Conservation (phyloP, 441 rosid species). For the Dalechampia spathulata region DNA sequence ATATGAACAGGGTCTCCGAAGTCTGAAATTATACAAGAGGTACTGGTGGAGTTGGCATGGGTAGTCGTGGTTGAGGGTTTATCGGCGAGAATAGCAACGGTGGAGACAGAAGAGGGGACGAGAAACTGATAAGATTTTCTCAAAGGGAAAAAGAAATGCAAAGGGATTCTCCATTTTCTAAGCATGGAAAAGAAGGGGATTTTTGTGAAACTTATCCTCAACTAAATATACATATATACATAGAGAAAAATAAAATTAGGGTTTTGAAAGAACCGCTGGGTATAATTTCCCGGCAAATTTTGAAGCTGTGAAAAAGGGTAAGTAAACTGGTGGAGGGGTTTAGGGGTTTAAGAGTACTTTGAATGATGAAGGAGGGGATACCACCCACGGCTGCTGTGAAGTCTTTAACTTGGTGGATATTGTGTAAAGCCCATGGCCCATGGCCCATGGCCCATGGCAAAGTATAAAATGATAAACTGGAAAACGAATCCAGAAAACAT, state of each 20-base stretch:
- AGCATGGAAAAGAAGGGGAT: constrained; percentile 31
- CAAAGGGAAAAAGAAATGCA: constrained; percentile 12
- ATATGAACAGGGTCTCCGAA: constrained; percentile 30
- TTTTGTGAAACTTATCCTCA: constrained; percentile 1
- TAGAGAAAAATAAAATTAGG: not conserved
- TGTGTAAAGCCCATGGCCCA: too few relatives aligned
- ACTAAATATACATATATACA: too few relatives aligned
- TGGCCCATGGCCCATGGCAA: too few relatives aligned
- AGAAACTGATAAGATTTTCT: constrained; percentile 23
- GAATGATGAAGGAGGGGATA: too few relatives aligned
- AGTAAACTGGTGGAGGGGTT: not conserved
- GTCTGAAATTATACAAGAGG: not conserved
- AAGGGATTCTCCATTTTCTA: constrained; percentile 31
- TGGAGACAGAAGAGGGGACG: constrained; percentile 32
- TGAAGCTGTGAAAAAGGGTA: not conserved
- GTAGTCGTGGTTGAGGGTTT: constrained; percentile 14
- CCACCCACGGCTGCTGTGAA: too few relatives aligned
- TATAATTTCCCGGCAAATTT: constrained; percentile 1
- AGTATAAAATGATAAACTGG: too few relatives aligned
- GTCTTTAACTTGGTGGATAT: too few relatives aligned
- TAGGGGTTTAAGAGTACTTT: not conserved
- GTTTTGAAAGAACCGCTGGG: constrained; percentile 6
- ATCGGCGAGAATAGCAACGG: constrained; percentile 25
- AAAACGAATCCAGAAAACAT: not conserved
- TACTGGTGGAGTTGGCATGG: not conserved